Evolutionary conservation across 148 eudicot species (phyloP).

Genomic region (Camellia japonica): DNA sequence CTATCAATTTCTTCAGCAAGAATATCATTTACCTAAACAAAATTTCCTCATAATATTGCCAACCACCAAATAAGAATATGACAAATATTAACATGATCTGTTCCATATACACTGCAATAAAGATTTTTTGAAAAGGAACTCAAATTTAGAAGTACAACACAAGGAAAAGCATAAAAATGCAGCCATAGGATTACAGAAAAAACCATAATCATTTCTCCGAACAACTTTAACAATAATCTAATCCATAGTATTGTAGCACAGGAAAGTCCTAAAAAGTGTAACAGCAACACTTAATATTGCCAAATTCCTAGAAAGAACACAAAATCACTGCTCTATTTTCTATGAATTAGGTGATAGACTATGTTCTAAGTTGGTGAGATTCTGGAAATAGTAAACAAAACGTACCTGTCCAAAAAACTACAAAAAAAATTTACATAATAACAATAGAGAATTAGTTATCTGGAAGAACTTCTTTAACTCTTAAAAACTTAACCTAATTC

Average conservation of each 20-base stretch:
- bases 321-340: not conserved
- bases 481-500: not conserved
- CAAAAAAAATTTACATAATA: not conserved
- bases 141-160: not conserved
- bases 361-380: not conserved
- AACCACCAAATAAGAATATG: not conserved
- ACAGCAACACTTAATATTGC: not conserved
- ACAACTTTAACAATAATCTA: not conserved
- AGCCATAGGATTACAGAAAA: not conserved
- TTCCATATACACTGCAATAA: not conserved
- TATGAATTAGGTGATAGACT: not conserved
- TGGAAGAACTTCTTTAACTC: not conserved
- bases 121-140: not conserved
- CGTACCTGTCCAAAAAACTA: not conserved
- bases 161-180: not conserved
- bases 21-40: conserved; percentile 32
- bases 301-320: not conserved
- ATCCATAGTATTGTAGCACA: not conserved
- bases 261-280: not conserved
- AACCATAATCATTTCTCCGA: not conserved
- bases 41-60: conserved; percentile 3
- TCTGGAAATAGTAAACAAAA: not conserved
- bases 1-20: conserved; percentile 31
- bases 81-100: not conserved
- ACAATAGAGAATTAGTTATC: not conserved